Percentiles rank a stretch among this genome's conserved stretches.
These are phyloP conservation scores for Colletotrichum graminicola DNA, from an alignment of 2,329 filamentous ascomycete genomes.

Conservation along the genomic window DNA sequence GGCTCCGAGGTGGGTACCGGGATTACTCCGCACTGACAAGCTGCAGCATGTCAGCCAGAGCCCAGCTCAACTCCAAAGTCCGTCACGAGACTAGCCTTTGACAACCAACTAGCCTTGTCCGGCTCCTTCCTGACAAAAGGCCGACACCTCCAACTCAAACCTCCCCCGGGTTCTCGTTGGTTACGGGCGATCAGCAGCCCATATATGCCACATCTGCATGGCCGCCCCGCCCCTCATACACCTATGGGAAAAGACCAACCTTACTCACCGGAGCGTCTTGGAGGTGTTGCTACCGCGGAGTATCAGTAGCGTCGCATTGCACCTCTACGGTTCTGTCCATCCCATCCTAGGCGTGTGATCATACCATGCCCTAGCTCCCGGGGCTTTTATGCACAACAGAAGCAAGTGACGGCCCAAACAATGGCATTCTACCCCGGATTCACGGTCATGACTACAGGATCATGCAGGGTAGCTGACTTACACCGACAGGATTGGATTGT, in stretches of 20 bases:
- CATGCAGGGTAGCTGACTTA: not conserved
- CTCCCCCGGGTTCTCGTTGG: not conserved
- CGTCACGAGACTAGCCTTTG: conserved; percentile 21
- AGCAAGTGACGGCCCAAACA: conserved; percentile 15
- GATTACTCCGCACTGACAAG: not conserved
- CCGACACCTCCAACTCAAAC: not conserved
- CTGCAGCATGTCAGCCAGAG: not conserved
- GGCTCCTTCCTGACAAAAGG: not conserved
- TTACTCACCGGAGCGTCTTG: not conserved
- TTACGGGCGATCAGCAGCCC: conserved; percentile 21
- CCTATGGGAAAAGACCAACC: not conserved
- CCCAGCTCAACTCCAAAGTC: not conserved
- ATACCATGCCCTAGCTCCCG: not conserved
- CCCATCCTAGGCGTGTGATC: conserved; percentile 22
- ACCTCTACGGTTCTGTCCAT: conserved; percentile 20
- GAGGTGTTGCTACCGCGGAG: not conserved
- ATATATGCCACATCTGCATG: not conserved
- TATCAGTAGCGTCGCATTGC: conserved; percentile 11
- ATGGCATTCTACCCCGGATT: conserved; percentile 26
- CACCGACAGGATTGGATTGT: not conserved
- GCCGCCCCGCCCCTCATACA: not conserved
- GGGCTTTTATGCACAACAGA: not conserved
- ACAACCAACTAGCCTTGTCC: conserved; percentile 12
- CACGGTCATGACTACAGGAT: not conserved
- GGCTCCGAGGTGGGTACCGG: not conserved